Evolutionary conservation across 1,284 basidiomycete species (phyloP).

Genomic region (Athelia sp.): DNA sequence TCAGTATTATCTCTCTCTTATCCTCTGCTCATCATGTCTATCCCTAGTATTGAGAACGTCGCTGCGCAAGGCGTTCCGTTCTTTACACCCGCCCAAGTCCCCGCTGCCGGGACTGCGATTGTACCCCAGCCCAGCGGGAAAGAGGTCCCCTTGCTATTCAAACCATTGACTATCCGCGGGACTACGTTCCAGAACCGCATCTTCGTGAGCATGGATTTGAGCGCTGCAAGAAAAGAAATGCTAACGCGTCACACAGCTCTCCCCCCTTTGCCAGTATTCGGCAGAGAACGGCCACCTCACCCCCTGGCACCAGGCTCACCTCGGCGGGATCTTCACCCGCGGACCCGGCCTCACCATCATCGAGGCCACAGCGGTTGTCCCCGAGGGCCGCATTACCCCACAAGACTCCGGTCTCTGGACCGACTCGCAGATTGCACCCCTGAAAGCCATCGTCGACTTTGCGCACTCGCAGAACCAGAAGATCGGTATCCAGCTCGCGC

Average conservation of each 20-base stretch:
- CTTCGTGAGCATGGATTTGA: conserved; percentile 39
- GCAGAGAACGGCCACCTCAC: conserved; percentile 49
- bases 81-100: conserved; percentile 50
- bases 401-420: conserved; percentile 67
- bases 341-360: conserved; percentile 50
- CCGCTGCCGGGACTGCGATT: conserved; percentile 43
- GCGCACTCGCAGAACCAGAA: conserved; percentile 67
- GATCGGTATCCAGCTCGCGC: conserved; percentile 78
- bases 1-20: no score
- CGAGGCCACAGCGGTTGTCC: conserved; percentile 58
- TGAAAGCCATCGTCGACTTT: conserved; percentile 71
- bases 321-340: conserved; percentile 42
- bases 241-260: conserved; percentile 27
- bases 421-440: conserved; percentile 64
- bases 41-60: conserved; percentile 17
- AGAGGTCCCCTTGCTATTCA: conserved; percentile 54
- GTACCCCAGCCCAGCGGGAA: conserved; percentile 36
- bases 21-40: background rate
- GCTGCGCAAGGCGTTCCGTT: conserved; percentile 38
- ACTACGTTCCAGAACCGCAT: conserved; percentile 70
- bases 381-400: conserved; percentile 52
- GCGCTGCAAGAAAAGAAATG: no score
- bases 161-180: conserved; percentile 58
- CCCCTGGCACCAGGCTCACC: conserved; percentile 38
- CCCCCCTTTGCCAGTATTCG: conserved; percentile 64